Base-by-base conservation (phyloP, 495 filamentous ascomycete species). In the Usnea hakonensis region DNA sequence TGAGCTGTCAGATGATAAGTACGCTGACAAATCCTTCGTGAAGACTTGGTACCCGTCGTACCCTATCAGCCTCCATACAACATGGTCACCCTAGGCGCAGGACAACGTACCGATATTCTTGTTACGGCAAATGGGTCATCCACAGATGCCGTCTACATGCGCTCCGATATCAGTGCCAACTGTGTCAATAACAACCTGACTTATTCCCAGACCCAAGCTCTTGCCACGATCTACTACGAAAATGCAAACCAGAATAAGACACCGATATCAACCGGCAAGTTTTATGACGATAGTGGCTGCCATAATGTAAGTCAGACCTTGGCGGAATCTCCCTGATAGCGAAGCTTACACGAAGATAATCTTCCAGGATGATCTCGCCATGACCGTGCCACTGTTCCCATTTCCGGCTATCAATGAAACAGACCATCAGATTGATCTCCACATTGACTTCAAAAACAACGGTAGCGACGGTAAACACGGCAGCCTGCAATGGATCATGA, bases 41-140 rank as follows among this genome's bases (percentile, higher is more conserved):
- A n/a, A n/a, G n/a, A 83, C 50, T 77, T 80, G 35, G 78, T 81
- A 1, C 76, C 80, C 0, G 79, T 80, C 58, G 55, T 71, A 57
- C 81, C 80, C 2, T 84, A 75, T 58, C 71, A 65, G 1, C 76
- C 78, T n/a, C n/a, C n/a, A n/a, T n/a, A n/a, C 0, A 61, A 64
- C 50, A 74, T 75, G 35, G 61, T 89, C 16, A 66, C 75, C 35
- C 76, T 91, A 57, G 83, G 72, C 37, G 89, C 90, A 69, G 87
- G 83, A n/a, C 86, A 90, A 74, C 80, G 88, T 35, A 87, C 87
- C 70, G 81, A 90, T 67, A 76, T 91, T 23, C 82, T 88, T 61
- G 80, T 91, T 54, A 79, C 81, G 53, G 88, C 87, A 21, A 78
- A 67, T 0, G 44, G 68, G 0, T 67, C 69, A 16, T 54, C 74